Base-by-base conservation (phyloP, 495 filamentous ascomycete species). In the Xylaria telfairii region DNA sequence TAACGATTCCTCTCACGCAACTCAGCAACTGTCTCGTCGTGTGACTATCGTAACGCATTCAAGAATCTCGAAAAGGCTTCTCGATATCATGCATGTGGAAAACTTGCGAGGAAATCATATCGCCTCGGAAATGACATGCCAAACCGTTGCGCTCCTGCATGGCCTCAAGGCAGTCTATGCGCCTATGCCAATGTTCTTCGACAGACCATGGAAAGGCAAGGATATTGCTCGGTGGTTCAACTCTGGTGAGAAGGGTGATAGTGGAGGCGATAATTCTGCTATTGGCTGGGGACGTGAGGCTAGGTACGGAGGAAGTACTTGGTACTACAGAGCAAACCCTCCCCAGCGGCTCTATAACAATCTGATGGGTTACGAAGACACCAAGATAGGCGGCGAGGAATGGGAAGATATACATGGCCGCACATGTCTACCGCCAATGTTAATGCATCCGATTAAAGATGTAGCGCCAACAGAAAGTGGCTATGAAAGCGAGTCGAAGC, bases 161-260 rank as follows among this genome's bases (percentile, higher is more conserved):
- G 92, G 92, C 2, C 82, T 93, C 60, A 94, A 95, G 76, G 85
- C 89, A 1, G 89, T 92, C 8, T 89, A 86, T 61, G 87, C 86
- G 15, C 90, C 90, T 4, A 89, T 93, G 74, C 91, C 92, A 0
- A 89, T 93, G 57, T 94, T 87, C 77, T 86, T 89, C 24, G 90
- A 92, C 68, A 81, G 85, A 34, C 79, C 82, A 12, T 93, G 90
- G 87, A 79, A 80, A 30, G 83, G 86, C 1, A 75, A 80, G 21
- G 86, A 86, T 69, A 75, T 91, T 47, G 85, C 88, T 12, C 83
- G 78, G 60, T 87, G 86, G 74, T 91, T 92, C 79, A 93, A 94
- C 68, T 83, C 88, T 0, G 84, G 85, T 5, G 82, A 79, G 17
- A 81, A 80, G 56, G 84, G 84, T 1, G 81, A 84, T 70, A 80